Evolutionary conservation across 306 rosid species (phyloP), one percentile per base, ranked within the genome.

Genomic region (Vicia sativa): DNA sequence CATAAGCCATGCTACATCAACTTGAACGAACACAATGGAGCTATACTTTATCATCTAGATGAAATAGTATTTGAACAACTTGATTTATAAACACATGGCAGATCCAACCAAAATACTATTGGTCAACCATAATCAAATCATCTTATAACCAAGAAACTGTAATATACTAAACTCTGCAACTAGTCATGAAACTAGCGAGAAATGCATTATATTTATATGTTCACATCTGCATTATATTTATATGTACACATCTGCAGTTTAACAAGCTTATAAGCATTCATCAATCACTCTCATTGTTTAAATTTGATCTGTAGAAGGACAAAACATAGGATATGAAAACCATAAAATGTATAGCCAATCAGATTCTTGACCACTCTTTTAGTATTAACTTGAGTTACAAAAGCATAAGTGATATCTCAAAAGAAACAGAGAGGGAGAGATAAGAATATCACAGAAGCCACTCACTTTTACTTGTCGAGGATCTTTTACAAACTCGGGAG

Each of bases 401-500:
- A 65, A 38, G 42, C 37, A 46, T 3, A 10, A 19, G 19, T 48
- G 41, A 62, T 10, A 61, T 55, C 25, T 9, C 29, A 42, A 4
- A 9, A 21, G 54, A 68, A 52, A 72, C 4, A 11, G 11, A 60
- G 16, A 38, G 16, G 6, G 16, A 11, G 66, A 6, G 67, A 19
- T 44, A 44, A 71, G 57, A 5, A 31, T 46, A 67, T 67, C 69
- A 75, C 35, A 38, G 25, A 57, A 69, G 62, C 13, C 53, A 46
- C 86, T 57, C 78, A 88, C 99, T 79, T 93, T 93, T 65, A 90
- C 82, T 86, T 90, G 99, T 46, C 86, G 90, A 1, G 79, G 92
- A 70, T 93, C 96, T 79, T 85, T 88, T 57, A 87, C 78, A 48
- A 93, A 93, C 28, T 90, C 99, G 11, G 97, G 99, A 77, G 95